These are phyloP conservation scores for Nannizziopsis arthrosporioides DNA, from an alignment of 2,329 filamentous ascomycete species.

Conservation along the genomic window DNA sequence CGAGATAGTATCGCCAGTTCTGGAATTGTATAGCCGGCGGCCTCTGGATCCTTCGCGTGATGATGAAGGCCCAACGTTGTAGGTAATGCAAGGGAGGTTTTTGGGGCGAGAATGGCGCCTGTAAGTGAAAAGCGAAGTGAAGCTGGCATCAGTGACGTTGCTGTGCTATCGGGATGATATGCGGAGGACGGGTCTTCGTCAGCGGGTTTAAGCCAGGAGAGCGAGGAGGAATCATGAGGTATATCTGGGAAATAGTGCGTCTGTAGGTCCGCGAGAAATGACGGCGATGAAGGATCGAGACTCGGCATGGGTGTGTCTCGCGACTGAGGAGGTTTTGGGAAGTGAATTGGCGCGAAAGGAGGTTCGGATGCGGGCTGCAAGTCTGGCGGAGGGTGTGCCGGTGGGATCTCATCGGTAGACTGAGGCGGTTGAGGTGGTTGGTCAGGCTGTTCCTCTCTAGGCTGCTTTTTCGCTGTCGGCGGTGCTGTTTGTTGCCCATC, in stretches of 20 bases:
- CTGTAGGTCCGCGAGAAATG: conserved; percentile 77
- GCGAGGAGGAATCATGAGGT: conserved; percentile 68
- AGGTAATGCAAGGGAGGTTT: conserved; percentile 60
- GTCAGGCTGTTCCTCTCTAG: neutral
- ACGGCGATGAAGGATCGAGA: conserved; percentile 69
- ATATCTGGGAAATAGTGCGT: conserved; percentile 87
- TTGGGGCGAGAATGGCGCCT: conserved; percentile 67
- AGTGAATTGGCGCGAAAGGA: conserved; percentile 30
- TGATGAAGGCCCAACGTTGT: conserved; percentile 76
- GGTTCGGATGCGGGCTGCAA: conserved; percentile 31
- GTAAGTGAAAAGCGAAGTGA: conserved; percentile 81
- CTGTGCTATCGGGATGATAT: conserved; percentile 67
- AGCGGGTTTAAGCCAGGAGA: conserved; percentile 78
- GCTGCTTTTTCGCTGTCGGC: neutral
- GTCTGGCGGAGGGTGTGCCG: conserved; percentile 27
- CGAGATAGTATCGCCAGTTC: conserved; percentile 73
- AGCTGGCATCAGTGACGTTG: conserved; percentile 52
- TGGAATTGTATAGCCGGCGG: conserved; percentile 83
- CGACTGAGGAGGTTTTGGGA: conserved; percentile 34
- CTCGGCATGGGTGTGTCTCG: conserved; percentile 47
- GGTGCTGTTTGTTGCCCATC: neutral
- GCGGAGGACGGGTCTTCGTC: conserved; percentile 54
- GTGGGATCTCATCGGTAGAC: conserved; percentile 28
- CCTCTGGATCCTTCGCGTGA: conserved; percentile 82
- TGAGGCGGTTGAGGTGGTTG: conserved; percentile 20